These are phyloP conservation scores for Theobroma cacao DNA, from an alignment of 345 rosid genomes.

Conservation along the genomic window DNA sequence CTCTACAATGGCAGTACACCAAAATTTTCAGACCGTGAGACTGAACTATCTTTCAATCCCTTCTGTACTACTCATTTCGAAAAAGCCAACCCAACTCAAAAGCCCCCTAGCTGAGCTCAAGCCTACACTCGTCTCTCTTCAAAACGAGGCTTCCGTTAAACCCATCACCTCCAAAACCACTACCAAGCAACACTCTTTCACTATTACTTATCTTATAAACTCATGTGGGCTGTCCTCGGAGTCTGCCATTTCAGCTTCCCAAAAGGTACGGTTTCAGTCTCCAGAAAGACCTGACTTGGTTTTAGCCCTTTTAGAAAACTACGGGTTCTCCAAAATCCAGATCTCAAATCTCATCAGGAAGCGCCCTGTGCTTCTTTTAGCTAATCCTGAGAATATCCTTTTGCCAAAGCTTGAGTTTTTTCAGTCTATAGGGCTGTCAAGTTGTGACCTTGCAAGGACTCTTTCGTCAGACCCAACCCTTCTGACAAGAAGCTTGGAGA, in stretches of 20 bases:
- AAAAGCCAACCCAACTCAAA: constrained; percentile 1
- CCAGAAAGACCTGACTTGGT: constrained; percentile 35
- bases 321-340: constrained; percentile 36
- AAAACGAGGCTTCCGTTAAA: neutral
- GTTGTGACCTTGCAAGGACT: constrained; percentile 25
- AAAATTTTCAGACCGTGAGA: neutral
- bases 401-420: constrained; percentile 44
- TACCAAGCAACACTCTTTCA: constrained; percentile 25
- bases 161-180: constrained; percentile 15
- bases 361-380: constrained; percentile 33
- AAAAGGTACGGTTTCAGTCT: constrained; percentile 27
- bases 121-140: constrained; percentile 22
- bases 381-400: constrained; percentile 29
- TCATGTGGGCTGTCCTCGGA: constrained; percentile 47
- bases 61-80: neutral
- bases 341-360: constrained; percentile 33
- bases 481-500: constrained; percentile 34
- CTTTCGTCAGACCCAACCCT: constrained; percentile 31
- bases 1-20: constrained; percentile 3
- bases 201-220: constrained; percentile 33
- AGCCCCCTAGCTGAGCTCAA: neutral
- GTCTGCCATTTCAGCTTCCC: constrained; percentile 26
- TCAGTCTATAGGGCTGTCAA: constrained; percentile 34
- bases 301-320: constrained; percentile 31
- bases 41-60: neutral